Conservation (phyloP, 768 basidiomycete species). For the Hericium alpestre region DNA sequence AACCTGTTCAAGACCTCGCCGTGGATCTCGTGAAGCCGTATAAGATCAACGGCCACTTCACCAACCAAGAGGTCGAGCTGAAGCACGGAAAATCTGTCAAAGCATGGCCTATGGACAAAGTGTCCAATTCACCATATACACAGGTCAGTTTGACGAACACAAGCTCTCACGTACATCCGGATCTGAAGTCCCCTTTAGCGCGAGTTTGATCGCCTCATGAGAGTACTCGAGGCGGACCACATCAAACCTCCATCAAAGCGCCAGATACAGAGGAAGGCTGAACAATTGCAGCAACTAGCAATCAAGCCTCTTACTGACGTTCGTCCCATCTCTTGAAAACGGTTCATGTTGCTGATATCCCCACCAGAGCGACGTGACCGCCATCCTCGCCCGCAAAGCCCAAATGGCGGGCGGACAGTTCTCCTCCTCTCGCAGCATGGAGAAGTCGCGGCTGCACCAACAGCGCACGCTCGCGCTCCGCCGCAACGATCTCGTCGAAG, state of each 20-base stretch:
- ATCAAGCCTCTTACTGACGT: constrained; percentile 75
- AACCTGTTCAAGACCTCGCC: constrained; percentile 35
- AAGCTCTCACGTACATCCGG: not conserved
- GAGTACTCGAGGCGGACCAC: constrained; percentile 36
- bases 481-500: constrained; percentile 59
- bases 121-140: constrained; percentile 64
- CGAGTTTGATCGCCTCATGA: constrained; percentile 58
- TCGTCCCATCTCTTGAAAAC: constrained; percentile 10
- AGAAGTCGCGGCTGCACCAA: constrained; percentile 58
- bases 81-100: constrained; percentile 62
- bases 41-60: constrained; percentile 51
- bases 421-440: constrained; percentile 33
- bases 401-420: constrained; percentile 20
- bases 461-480: constrained; percentile 65
- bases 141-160: constrained; percentile 35
- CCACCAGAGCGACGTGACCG: constrained; percentile 68
- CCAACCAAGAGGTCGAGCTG: constrained; percentile 61
- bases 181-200: constrained; percentile 31
- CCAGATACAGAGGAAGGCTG: constrained; percentile 53
- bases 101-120: constrained; percentile 69
- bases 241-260: constrained; percentile 59
- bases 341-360: not conserved
- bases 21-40: constrained; percentile 53
- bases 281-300: constrained; percentile 47
- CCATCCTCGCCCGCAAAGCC: constrained; percentile 65